These are phyloP conservation scores for Diplogelasinospora grovesii DNA, from an alignment of 495 filamentous ascomycete species.

Conservation along the genomic window DNA sequence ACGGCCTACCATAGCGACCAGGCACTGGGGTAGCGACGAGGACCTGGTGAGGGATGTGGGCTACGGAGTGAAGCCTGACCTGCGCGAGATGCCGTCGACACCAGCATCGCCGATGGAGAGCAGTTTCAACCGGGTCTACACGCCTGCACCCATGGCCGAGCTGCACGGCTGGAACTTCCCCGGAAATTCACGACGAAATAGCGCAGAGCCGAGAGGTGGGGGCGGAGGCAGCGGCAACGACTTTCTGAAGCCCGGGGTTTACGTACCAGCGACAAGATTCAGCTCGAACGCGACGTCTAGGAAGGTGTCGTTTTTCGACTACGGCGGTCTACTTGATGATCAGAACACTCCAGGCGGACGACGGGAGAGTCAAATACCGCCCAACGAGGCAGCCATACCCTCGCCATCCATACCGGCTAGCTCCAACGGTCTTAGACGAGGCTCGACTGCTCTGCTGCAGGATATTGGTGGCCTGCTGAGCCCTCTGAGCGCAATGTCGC, in stretches of 20 bases:
- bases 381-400: conserved; percentile 24
- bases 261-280: conserved; percentile 18
- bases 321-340: conserved; percentile 56
- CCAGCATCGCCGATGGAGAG: conserved; percentile 17
- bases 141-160: conserved; percentile 26
- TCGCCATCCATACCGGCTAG: conserved; percentile 28
- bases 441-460: conserved; percentile 50
- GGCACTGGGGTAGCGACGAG: conserved; percentile 76
- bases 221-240: conserved; percentile 29
- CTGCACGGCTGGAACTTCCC: conserved; percentile 33
- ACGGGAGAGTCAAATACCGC: conserved; percentile 30
- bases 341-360: conserved; percentile 19
- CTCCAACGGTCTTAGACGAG: conserved; percentile 30
- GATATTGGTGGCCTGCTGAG: conserved; percentile 51
- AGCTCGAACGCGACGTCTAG: conserved; percentile 38
- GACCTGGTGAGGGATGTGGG: conserved; percentile 70
- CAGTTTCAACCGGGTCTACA: conserved; percentile 14
- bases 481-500: conserved; percentile 19
- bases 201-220: conserved; percentile 15
- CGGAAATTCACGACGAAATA: too few relatives aligned
- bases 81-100: conserved; percentile 42
- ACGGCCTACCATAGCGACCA: conserved; percentile 43
- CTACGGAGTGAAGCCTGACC: conserved; percentile 54
- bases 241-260: conserved; percentile 17
- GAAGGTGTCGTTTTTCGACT: conserved; percentile 63